phyloP scores from a whole-genome alignment of 2,329 filamentous ascomycete genomes.

The Sarocladium strictum region DNA sequence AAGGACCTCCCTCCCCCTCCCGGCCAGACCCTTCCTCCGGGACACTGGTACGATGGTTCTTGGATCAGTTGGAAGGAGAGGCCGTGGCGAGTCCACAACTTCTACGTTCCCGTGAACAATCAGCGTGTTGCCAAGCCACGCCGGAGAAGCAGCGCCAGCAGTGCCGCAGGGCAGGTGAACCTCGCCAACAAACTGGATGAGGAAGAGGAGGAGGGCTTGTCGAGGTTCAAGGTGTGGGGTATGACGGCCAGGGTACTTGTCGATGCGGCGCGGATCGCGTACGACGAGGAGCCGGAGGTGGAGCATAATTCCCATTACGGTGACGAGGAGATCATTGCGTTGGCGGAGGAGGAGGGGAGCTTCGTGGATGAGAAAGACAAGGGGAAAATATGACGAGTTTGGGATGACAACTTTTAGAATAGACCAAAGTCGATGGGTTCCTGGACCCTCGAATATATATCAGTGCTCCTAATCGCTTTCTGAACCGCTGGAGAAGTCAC shows the following conservation, averaged over 20 bases:
- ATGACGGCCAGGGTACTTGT: constrained; percentile 91
- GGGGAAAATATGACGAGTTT: constrained; percentile 20
- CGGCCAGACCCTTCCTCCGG: constrained; percentile 35
- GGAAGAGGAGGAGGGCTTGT: constrained; percentile 38
- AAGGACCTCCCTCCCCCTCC: constrained; percentile 46
- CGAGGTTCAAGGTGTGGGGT: constrained; percentile 81
- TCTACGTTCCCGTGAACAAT: constrained; percentile 75
- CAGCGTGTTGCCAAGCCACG: constrained; percentile 60
- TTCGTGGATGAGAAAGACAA: constrained; percentile 18
- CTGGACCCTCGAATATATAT: too few relatives aligned
- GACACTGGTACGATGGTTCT: constrained; percentile 76
- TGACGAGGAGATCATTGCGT: constrained; percentile 45
- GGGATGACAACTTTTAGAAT: too few relatives aligned
- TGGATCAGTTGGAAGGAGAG: constrained; percentile 77
- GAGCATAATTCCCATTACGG: constrained; percentile 56
- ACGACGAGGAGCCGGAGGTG: constrained; percentile 76
- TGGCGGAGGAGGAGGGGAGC: constrained; percentile 38
- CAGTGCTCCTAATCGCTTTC: background rate
- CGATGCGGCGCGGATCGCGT: constrained; percentile 80
- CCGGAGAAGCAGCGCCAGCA: constrained; percentile 9
- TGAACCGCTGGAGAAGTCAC: background rate
- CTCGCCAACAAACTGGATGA: constrained; percentile 34
- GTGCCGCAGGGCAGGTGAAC: constrained; percentile 28
- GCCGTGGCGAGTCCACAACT: constrained; percentile 85
- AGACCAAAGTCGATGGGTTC: too few relatives aligned